phyloP scores from a whole-genome alignment of 306 rosid genomes.

The Mucuna pruriens region DNA sequence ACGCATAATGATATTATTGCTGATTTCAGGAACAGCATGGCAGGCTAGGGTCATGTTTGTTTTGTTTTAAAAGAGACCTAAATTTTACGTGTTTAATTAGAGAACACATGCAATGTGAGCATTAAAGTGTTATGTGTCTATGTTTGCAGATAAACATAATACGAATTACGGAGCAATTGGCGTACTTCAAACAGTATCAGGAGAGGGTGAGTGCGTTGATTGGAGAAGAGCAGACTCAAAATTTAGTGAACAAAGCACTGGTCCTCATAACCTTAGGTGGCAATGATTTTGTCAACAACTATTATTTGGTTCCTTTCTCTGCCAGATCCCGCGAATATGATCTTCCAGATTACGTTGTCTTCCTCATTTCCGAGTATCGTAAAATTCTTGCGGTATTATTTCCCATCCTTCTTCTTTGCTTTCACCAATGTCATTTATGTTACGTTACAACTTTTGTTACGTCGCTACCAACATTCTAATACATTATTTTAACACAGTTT shows the following conservation, averaged over 20 bases:
- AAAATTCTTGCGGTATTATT: slow-evolving; percentile 65
- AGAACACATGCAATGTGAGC: background rate
- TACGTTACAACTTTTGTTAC: background rate
- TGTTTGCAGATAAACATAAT: slow-evolving; percentile 65
- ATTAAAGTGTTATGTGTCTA: background rate
- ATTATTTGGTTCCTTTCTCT: slow-evolving; percentile 74
- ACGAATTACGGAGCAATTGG: slow-evolving; percentile 53
- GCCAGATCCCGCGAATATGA: slow-evolving; percentile 73
- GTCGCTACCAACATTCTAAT: background rate
- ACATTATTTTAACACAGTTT: background rate
- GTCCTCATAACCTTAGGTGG: slow-evolving; percentile 78
- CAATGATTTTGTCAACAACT: slow-evolving; percentile 83
- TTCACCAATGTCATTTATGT: background rate
- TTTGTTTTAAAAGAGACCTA: background rate
- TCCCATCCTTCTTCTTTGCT: background rate
- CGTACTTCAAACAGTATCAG: slow-evolving; percentile 64
- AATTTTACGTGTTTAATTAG: background rate
- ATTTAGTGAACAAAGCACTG: slow-evolving; percentile 61
- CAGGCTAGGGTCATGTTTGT: background rate
- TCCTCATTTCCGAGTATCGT: slow-evolving; percentile 70
- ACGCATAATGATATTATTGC: no score
- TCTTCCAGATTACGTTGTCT: slow-evolving; percentile 72
- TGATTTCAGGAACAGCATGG: no score
- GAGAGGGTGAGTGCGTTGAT: slow-evolving; percentile 53
- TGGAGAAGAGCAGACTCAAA: slow-evolving; percentile 47